These are phyloP conservation scores for Fusarium neocosmosporiellum DNA, from an alignment of 2,329 filamentous ascomycete genomes.

Conservation along the genomic window DNA sequence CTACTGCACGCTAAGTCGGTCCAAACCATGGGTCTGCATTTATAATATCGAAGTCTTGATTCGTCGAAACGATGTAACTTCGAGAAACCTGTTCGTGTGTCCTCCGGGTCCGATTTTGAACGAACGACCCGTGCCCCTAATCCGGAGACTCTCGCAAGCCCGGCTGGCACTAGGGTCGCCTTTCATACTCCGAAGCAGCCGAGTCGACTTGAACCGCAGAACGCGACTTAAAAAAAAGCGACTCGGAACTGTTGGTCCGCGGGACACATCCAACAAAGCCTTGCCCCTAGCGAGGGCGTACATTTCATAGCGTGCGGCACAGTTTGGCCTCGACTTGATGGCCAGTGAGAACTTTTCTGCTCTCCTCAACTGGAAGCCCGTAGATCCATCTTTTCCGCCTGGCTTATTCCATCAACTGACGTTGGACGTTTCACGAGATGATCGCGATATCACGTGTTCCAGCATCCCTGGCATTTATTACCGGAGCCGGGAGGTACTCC, in stretches of 20 bases:
- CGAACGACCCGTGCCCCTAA: background rate
- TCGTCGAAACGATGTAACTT: background rate
- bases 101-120: background rate
- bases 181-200: background rate
- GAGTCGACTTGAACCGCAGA: background rate
- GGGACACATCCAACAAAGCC: background rate
- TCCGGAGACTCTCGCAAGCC: background rate
- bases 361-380: background rate
- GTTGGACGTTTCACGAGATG: slow-evolving; percentile 2
- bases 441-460: slow-evolving; percentile 20
- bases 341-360: background rate
- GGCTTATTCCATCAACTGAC: background rate
- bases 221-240: background rate
- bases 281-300: background rate
- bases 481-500: background rate
- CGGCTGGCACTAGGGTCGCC: background rate
- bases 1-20: background rate
- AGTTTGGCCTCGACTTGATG: background rate
- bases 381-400: background rate
- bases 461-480: background rate
- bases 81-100: background rate
- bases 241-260: background rate
- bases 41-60: background rate
- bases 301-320: background rate
- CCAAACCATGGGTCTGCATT: background rate